Percentiles rank a stretch among this genome's conserved stretches.
These are phyloP conservation scores for Camelina laxa DNA, from an alignment of 345 rosid genomes.

Conservation along the genomic window DNA sequence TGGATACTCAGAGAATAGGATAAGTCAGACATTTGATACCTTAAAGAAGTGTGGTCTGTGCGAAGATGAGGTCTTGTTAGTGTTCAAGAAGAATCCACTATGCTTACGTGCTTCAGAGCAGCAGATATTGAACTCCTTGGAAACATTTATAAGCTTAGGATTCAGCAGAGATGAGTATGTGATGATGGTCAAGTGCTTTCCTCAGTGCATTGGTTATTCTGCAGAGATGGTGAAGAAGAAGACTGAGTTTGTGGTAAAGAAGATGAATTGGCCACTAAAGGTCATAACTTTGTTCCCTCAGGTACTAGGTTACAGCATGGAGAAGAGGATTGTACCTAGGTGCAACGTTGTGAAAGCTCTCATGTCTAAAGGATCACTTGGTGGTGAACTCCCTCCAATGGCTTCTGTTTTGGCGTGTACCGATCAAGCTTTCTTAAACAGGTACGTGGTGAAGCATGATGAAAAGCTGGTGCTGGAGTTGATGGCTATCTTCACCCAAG, in stretches of 20 bases:
- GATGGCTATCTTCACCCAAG: background rate
- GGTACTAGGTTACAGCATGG: conserved; percentile 30
- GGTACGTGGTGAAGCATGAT: conserved; percentile 7
- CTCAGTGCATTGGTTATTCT: background rate
- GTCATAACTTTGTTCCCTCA: background rate
- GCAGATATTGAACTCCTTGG: background rate
- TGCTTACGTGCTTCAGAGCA: conserved; percentile 5
- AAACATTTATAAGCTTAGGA: background rate
- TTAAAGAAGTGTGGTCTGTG: background rate
- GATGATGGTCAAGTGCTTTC: background rate
- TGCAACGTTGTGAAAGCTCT: conserved; percentile 37
- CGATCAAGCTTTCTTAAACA: conserved; percentile 7
- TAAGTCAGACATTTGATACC: background rate
- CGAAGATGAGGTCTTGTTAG: background rate
- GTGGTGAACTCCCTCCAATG: background rate
- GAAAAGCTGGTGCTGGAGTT: conserved; percentile 17
- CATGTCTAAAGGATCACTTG: conserved; percentile 29
- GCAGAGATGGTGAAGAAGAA: background rate
- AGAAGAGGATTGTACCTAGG: conserved; percentile 47
- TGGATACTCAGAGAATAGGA: conserved; percentile 23
- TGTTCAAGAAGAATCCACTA: background rate
- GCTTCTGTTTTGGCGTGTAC: background rate
- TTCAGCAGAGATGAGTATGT: background rate
- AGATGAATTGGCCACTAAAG: conserved; percentile 23
- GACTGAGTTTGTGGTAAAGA: conserved; percentile 2